Evolutionary conservation across 305 asterid genomes (phyloP), one percentile per base, ranked within the genome.

Genomic region (Coffea humblotiana): DNA sequence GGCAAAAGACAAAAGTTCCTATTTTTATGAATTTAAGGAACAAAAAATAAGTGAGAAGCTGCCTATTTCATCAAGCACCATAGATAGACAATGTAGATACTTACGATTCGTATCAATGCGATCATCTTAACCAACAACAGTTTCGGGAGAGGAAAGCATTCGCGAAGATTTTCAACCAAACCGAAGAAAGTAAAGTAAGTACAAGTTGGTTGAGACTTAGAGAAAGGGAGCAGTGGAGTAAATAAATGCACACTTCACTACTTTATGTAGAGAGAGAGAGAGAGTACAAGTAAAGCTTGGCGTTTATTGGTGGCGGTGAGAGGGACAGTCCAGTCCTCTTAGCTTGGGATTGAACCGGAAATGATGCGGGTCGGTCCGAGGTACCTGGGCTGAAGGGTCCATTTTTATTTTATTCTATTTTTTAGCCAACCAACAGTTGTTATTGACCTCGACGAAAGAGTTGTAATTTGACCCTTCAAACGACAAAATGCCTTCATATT

Each of bases 291-390:
- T 21, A 16, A 13, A 47, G 13, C 1, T 8, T 27, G 71, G 60
- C 67, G 14, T 68, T 54, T 40, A 43, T 9, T 25, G 18, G 18
- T 76, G 1, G 27, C 23, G 2, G 74, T 43, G 43, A 40, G 48
- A 56, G 29, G 2, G 78, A 52, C 32, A 0, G 21, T 0, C 52
- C 45, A 60, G 80, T 64, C 35, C 27, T 25, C n/a, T 68, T 35
- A 29, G 78, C n/a, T 68, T 35, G 32, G 74, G 58, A 29, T 79
- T 68, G 78, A 75, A 70, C 18, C 71, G 75, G 75, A 77, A 75
- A 75, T 75, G 72, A 61, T 60, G 27, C 65, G 65, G 65, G 65
- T 60, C 65, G 65, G 29, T 11, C 65, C 27, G 21, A 7, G 1
- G 65, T 60, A 8, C 3, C 65, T 6, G 27, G 23, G 61, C 16